Conservation (phyloP, 202 grass and related monocot genomes). For the Cymbopogon flexuosus region DNA sequence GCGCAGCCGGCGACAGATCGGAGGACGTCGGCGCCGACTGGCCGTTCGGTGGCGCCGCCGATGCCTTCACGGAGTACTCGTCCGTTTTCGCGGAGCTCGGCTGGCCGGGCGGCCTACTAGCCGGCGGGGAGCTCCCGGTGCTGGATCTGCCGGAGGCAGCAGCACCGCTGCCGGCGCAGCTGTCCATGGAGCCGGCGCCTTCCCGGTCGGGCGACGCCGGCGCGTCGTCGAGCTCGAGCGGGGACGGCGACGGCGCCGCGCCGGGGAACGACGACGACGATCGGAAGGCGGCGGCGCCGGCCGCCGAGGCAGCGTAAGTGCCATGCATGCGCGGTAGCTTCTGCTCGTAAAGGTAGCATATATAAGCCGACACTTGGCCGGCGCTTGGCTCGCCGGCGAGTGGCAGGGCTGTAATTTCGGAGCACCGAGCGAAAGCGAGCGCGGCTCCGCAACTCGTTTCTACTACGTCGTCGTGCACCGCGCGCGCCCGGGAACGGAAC, state of each 20-base stretch:
- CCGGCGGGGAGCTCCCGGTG: slow-evolving; percentile 29
- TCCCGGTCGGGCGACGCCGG: slow-evolving; percentile 38
- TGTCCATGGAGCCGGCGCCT: neutral
- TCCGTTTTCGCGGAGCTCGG: slow-evolving; percentile 48
- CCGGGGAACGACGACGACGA: slow-evolving; percentile 30
- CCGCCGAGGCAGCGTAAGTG: slow-evolving; percentile 63
- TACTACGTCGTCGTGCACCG: neutral
- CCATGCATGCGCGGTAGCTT: neutral
- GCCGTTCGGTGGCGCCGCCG: slow-evolving; percentile 42
- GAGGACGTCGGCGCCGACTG: slow-evolving; percentile 34
- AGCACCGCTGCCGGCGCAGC: neutral
- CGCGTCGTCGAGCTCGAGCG: slow-evolving; percentile 73
- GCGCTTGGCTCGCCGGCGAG: slow-evolving; percentile 27
- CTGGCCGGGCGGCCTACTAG: slow-evolving; percentile 28
- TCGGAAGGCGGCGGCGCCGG: slow-evolving; percentile 32
- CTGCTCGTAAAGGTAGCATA: neutral
- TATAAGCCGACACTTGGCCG: neutral
- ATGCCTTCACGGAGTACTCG: slow-evolving; percentile 37
- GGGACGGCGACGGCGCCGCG: neutral
- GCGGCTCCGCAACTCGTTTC: neutral
- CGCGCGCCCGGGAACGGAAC: neutral
- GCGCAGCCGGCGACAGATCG: slow-evolving; percentile 21
- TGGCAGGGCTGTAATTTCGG: slow-evolving; percentile 22
- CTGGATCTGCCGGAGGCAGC: slow-evolving; percentile 46
- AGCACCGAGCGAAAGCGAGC: neutral